Base-by-base conservation (phyloP, 2,329 filamentous ascomycete genomes). In the Penicillium griseofulvum region DNA sequence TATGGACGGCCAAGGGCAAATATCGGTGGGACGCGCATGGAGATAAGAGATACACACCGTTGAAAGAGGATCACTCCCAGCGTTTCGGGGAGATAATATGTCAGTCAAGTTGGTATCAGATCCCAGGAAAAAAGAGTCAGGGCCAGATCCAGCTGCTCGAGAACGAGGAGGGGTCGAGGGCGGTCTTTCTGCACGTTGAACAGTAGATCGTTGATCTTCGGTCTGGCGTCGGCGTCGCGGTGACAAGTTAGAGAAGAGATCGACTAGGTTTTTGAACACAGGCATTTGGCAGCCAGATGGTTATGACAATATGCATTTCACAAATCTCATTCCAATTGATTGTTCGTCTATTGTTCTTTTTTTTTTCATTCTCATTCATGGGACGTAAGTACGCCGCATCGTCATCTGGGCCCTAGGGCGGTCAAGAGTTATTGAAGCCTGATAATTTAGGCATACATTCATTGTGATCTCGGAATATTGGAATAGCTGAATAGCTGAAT, bases 171-270 rank as follows among this genome's bases (percentile, higher is more conserved):
- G 49, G 28, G 52, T 53, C 14, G 59, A 51, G 16, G 57, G 37
- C 48, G 48, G 48, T 43, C 29, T 33, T 51, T 17, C 46, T 38
- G n/a, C 31, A 38, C 16, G 46, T 16, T 34, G 39, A 28, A 24
- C n/a, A 33, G 39, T 19, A 45, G 47, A 51, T 60, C 51, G 63
- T 49, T 38, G 57, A 56, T 58, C 51, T 49, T 62, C 49, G 34
- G 52, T 42, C 50, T 49, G 47, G 54, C 50, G 59, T 26, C 38
- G 43, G 60, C 55, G 58, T 59, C 54, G 59, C 38, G 61, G 63
- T 24, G 62, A 64, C n/a, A 61, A 46, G n/a, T 39, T 56, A 45
- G 55, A 46, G 38, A 63, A 48, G 39, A 62, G 43, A 5, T 60
- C 56, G 31, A 56, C 55, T 17, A 59, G 26, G 34, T 44, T 63